Evolutionary conservation across 257 asterid genomes (phyloP).

Genomic region (Solanum sitiens): DNA sequence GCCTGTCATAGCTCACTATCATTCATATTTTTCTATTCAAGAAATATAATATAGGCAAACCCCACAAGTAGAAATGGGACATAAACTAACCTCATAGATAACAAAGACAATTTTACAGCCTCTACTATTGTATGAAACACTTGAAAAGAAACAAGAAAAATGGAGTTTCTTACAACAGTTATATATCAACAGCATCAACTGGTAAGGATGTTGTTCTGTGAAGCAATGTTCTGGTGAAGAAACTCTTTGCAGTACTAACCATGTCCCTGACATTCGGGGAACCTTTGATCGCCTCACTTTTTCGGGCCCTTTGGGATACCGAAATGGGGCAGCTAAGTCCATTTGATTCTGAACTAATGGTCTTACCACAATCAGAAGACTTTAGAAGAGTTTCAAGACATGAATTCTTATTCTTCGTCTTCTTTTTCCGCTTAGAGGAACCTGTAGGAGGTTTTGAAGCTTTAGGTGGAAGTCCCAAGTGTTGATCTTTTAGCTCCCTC

Average conservation of each 20-base stretch:
- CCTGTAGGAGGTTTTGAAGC: background rate
- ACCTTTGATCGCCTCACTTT: slow-evolving; percentile 20
- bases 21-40: background rate
- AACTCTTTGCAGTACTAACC: slow-evolving; percentile 5
- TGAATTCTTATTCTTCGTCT: background rate
- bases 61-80: background rate
- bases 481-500: slow-evolving; percentile 18
- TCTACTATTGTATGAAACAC: background rate
- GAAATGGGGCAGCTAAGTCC: slow-evolving; percentile 19
- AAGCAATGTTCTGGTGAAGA: slow-evolving; percentile 7
- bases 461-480: slow-evolving; percentile 8
- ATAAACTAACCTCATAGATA: background rate
- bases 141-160: background rate
- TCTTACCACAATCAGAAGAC: background rate
- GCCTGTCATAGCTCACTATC: background rate
- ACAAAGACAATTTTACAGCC: background rate
- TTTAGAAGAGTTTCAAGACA: background rate
- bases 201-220: slow-evolving; percentile 26
- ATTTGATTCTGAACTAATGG: background rate
- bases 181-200: slow-evolving; percentile 20
- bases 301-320: slow-evolving; percentile 24
- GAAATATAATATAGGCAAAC: background rate
- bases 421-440: background rate
- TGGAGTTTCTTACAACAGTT: background rate
- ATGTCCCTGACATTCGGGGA: slow-evolving; percentile 3